These are phyloP conservation scores for Lepidopterella palustris DNA, from an alignment of 495 filamentous ascomycete species.

Conservation along the genomic window DNA sequence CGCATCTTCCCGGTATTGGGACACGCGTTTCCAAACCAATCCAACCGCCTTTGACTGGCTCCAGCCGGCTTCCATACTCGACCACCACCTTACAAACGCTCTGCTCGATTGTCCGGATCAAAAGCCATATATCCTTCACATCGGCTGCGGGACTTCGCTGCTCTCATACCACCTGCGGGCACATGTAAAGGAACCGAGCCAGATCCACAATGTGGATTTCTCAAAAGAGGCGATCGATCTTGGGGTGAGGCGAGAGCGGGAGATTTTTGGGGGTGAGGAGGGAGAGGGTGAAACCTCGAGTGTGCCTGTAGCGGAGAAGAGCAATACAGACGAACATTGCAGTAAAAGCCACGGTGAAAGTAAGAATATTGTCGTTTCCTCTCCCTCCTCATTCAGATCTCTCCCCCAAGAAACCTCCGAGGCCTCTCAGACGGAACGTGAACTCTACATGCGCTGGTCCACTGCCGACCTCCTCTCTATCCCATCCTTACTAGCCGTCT, in stretches of 20 bases:
- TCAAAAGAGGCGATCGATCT: slow-evolving; percentile 24
- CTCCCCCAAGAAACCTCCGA: neutral
- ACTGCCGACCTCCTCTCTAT: slow-evolving; percentile 22
- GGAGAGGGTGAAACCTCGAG: neutral
- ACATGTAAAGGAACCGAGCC: slow-evolving; percentile 15
- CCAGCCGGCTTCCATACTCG: slow-evolving; percentile 20
- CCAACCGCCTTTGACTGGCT: slow-evolving; percentile 30
- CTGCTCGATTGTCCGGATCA: slow-evolving; percentile 1
- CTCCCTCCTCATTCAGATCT: neutral
- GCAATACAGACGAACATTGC: neutral
- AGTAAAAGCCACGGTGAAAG: neutral
- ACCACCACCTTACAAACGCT: slow-evolving; percentile 17
- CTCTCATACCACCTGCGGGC: slow-evolving; percentile 28
- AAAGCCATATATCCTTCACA: slow-evolving; percentile 24
- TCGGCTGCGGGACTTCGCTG: slow-evolving; percentile 29
- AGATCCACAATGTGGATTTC: slow-evolving; percentile 31
- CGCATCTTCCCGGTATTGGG: slow-evolving; percentile 26
- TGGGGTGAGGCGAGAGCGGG: slow-evolving; percentile 18
- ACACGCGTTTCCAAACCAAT: slow-evolving; percentile 22
- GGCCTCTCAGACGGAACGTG: neutral
- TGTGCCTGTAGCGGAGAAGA: neutral
- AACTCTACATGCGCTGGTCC: slow-evolving; percentile 24
- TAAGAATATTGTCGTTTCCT: neutral
- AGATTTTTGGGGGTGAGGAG: slow-evolving; percentile 10
- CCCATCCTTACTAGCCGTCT: slow-evolving; percentile 13